Evolutionary conservation across 495 filamentous ascomycete species (phyloP).

Genomic region (Lindgomyces ingoldianus): DNA sequence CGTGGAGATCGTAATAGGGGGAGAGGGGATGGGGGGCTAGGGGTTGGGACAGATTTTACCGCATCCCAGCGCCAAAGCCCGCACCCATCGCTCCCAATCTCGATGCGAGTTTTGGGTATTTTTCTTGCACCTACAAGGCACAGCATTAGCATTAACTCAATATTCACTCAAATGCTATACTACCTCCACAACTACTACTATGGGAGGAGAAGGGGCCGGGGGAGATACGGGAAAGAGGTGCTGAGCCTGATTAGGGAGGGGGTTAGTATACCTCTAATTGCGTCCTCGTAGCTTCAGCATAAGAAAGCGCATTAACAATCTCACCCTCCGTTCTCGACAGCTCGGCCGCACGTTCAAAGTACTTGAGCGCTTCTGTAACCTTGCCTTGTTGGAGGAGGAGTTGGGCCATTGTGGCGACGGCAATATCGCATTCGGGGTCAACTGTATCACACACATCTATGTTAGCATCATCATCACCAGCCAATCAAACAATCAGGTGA

Average conservation of each 20-base stretch:
- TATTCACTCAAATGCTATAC: slow-evolving; percentile 25
- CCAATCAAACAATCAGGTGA: slow-evolving; percentile 61
- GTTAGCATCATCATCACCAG: slow-evolving; percentile 5
- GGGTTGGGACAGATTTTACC: too few relatives aligned
- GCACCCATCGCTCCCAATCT: slow-evolving; percentile 76
- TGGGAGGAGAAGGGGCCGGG: too few relatives aligned
- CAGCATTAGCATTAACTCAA: slow-evolving; percentile 2
- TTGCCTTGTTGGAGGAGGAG: slow-evolving; percentile 97
- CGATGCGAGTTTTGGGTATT: slow-evolving; percentile 90
- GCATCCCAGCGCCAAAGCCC: slow-evolving; percentile 42
- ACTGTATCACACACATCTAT: slow-evolving; percentile 55
- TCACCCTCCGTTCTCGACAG: slow-evolving; percentile 94
- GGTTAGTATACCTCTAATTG: slow-evolving; percentile 84
- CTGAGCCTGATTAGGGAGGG: too few relatives aligned
- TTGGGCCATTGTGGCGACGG: slow-evolving; percentile 98
- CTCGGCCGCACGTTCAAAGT: slow-evolving; percentile 95
- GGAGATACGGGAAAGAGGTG: too few relatives aligned
- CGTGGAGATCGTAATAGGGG: too few relatives aligned
- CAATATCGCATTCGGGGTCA: slow-evolving; percentile 98
- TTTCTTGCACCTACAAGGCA: slow-evolving; percentile 71
- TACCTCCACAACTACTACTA: too few relatives aligned
- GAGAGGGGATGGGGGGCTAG: too few relatives aligned
- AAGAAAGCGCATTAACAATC: slow-evolving; percentile 89
- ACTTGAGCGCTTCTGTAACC: slow-evolving; percentile 90
- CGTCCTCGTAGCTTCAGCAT: slow-evolving; percentile 94